phyloP scores from a whole-genome alignment of 1,284 basidiomycete species.

The Macrocystidia cucumis region DNA sequence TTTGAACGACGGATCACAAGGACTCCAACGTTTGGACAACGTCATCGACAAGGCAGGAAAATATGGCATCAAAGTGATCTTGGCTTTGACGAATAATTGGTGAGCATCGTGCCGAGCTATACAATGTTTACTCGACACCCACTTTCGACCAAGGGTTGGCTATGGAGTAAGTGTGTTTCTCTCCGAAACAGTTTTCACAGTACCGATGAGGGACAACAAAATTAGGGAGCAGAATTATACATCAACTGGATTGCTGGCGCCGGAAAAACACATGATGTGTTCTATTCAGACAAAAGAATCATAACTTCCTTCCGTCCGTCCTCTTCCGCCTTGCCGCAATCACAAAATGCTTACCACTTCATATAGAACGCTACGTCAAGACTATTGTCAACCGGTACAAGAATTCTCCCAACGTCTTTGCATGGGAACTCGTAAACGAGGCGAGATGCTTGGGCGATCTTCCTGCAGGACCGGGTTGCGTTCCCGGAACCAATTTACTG shows the following conservation, averaged over 20 bases:
- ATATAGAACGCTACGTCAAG: conserved; percentile 41
- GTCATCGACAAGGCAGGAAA: conserved; percentile 24
- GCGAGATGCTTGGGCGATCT: conserved; percentile 48
- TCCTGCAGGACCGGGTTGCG: conserved; percentile 35
- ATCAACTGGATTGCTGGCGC: conserved; percentile 43
- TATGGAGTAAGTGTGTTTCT: conserved; percentile 24
- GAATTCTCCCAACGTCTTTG: conserved; percentile 41
- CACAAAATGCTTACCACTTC: neutral
- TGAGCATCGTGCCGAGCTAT: neutral
- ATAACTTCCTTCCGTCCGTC: conserved; percentile 41
- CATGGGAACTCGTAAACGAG: conserved; percentile 56
- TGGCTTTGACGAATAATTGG: neutral
- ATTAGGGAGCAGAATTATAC: conserved; percentile 39
- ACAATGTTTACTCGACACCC: neutral
- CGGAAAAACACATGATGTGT: conserved; percentile 37
- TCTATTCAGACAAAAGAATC: conserved; percentile 41
- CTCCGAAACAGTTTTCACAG: neutral
- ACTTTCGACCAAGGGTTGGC: conserved; percentile 23
- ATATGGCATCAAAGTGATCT: neutral
- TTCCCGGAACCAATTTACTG: conserved; percentile 36
- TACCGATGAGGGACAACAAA: neutral
- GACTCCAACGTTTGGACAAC: conserved; percentile 44
- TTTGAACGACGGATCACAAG: too few relatives aligned
- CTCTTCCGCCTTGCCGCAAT: neutral
- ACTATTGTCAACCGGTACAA: conserved; percentile 50